phyloP scores from a whole-genome alignment of 2,329 filamentous ascomycete genomes.

The Ophiostoma triangulosporum region DNA sequence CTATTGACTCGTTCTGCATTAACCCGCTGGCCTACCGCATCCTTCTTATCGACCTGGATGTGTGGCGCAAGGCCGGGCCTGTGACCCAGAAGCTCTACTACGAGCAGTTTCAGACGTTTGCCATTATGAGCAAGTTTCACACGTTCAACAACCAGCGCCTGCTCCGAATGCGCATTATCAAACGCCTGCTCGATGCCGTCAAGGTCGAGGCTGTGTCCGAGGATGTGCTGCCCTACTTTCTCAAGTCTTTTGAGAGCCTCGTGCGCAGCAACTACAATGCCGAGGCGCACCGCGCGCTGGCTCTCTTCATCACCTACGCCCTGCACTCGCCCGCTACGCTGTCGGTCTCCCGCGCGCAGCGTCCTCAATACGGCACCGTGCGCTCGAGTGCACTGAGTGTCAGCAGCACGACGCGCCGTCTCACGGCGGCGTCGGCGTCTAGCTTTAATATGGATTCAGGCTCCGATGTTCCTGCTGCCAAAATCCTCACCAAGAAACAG shows the following conservation, averaged over 20 bases:
- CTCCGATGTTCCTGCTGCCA: conserved; percentile 15
- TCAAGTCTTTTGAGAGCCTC: conserved; percentile 65
- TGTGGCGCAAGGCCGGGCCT: conserved; percentile 70
- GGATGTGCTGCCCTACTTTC: conserved; percentile 61
- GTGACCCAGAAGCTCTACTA: conserved; percentile 83
- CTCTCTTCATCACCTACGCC: conserved; percentile 86
- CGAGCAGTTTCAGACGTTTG: conserved; percentile 78
- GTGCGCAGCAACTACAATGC: conserved; percentile 70
- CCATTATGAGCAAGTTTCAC: conserved; percentile 78
- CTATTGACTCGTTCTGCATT: conserved; percentile 81
- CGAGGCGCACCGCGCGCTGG: conserved; percentile 73
- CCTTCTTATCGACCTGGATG: conserved; percentile 80
- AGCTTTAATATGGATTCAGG: neutral
- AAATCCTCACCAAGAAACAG: conserved; percentile 47
- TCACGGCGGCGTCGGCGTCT: neutral
- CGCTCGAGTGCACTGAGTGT: conserved; percentile 1
- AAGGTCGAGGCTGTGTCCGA: conserved; percentile 69
- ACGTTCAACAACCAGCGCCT: conserved; percentile 83
- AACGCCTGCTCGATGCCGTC: conserved; percentile 75
- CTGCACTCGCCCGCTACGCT: conserved; percentile 43
- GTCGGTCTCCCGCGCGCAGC: conserved; percentile 34
- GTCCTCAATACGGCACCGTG: neutral
- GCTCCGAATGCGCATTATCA: conserved; percentile 88
- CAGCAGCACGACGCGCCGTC: conserved; percentile 5
- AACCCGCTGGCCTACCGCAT: conserved; percentile 92